These are phyloP conservation scores for Xylaria digitata DNA, from an alignment of 2,329 filamentous ascomycete species.

Conservation along the genomic window DNA sequence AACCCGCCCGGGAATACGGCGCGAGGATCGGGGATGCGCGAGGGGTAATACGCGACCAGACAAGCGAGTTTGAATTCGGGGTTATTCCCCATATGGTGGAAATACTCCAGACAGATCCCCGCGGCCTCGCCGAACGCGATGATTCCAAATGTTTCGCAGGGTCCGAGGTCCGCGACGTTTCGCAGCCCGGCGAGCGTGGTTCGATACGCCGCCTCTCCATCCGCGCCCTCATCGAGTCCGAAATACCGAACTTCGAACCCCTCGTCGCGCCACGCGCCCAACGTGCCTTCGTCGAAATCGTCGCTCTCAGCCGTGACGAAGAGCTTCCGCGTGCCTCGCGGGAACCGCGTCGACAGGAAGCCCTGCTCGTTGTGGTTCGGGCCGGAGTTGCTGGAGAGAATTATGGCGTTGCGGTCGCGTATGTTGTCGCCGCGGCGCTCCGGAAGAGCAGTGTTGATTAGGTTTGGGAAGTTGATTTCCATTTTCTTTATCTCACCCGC, in stretches of 20 bases:
- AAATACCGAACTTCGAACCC: constrained; percentile 59
- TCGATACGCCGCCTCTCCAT: constrained; percentile 47
- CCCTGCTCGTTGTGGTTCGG: constrained; percentile 55
- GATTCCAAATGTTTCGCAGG: constrained; percentile 59
- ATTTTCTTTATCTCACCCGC: constrained; percentile 26
- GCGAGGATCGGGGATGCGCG: constrained; percentile 56
- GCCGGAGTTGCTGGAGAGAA: constrained; percentile 37
- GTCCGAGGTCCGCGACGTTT: constrained; percentile 49
- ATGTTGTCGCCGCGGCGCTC: constrained; percentile 38
- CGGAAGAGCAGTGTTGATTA: constrained; percentile 47
- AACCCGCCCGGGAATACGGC: constrained; percentile 56
- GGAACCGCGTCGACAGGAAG: constrained; percentile 57
- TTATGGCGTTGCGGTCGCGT: constrained; percentile 38
- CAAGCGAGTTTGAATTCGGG: constrained; percentile 56
- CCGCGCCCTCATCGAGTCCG: constrained; percentile 52
- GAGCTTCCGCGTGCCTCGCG: constrained; percentile 52
- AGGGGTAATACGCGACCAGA: constrained; percentile 60
- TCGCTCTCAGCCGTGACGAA: constrained; percentile 58
- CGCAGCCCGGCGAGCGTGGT: constrained; percentile 51
- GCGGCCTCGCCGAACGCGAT: constrained; percentile 59
- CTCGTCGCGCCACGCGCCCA: constrained; percentile 56
- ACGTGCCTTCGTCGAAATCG: constrained; percentile 54
- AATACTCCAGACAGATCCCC: constrained; percentile 57
- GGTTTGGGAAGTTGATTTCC: constrained; percentile 48
- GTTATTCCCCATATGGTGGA: constrained; percentile 59